A percentile compares a stretch with the other conserved stretches of the same genome.
These are phyloP conservation scores for Phytophthora aleatoria DNA, from an alignment of 352 stramenopile species.

Conservation along the genomic window DNA sequence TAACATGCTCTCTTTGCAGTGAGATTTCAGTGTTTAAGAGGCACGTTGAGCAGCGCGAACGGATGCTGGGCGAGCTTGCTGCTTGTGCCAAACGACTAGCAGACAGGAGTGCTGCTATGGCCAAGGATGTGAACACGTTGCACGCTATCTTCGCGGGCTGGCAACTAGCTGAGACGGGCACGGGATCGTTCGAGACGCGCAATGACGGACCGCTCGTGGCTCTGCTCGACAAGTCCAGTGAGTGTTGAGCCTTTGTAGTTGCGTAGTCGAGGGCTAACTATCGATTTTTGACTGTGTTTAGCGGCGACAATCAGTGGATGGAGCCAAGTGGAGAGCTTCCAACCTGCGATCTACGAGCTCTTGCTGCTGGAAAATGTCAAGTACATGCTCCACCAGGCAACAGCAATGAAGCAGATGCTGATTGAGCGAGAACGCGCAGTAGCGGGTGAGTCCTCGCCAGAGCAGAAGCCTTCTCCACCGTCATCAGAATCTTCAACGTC, in stretches of 20 bases:
- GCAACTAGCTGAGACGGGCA: constrained; percentile 46
- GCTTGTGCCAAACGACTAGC: constrained; percentile 63
- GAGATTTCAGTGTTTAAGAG: constrained; percentile 56
- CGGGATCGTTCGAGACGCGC: constrained; percentile 13
- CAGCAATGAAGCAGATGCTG: constrained; percentile 68
- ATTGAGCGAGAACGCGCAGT: constrained; percentile 46
- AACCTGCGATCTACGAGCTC: constrained; percentile 70
- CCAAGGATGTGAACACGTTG: constrained; percentile 59
- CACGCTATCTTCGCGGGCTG: constrained; percentile 63
- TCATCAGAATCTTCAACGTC: constrained; percentile 15
- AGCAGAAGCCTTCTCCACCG: constrained; percentile 19
- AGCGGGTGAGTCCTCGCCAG: constrained; percentile 18
- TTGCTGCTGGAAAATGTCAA: constrained; percentile 68
- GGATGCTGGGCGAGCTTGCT: constrained; percentile 49
- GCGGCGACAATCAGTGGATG: constrained; percentile 47
- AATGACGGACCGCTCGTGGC: constrained; percentile 41
- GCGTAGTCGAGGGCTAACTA: constrained; percentile 8
- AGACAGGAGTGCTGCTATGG: constrained; percentile 57
- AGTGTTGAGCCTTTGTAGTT: constrained; percentile 9
- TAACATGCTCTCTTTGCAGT: constrained; percentile 26
- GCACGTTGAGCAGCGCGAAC: constrained; percentile 65
- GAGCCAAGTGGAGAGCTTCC: constrained; percentile 52
- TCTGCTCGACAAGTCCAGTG: constrained; percentile 57
- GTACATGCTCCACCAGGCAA: constrained; percentile 63
- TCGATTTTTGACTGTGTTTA: constrained; percentile 14